Percentiles rank a stretch among this genome's conserved stretches.
Conservation (phyloP, 371 early-diverging fungal species). For the Mucor indicus region DNA sequence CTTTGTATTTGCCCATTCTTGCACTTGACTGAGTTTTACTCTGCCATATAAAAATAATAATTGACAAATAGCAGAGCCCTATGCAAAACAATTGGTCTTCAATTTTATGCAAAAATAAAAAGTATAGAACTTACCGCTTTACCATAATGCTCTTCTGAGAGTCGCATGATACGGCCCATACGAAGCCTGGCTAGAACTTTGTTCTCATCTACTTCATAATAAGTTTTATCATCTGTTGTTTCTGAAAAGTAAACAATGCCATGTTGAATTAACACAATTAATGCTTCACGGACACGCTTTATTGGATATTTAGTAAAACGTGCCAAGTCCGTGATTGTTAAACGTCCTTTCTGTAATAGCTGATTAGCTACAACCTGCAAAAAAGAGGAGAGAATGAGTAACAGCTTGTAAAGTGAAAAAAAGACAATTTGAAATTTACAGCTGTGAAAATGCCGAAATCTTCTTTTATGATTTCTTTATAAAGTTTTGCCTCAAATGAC, state of each 20-base stretch:
- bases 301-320: constrained; percentile 21
- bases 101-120: not conserved
- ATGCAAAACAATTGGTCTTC: not conserved
- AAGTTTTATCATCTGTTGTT: constrained; percentile 49
- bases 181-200: constrained; percentile 63
- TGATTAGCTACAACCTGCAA: constrained; percentile 22
- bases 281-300: constrained; percentile 26
- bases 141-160: constrained; percentile 63
- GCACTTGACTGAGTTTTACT: constrained; percentile 23
- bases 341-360: constrained; percentile 35
- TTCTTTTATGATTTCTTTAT: constrained; percentile 35
- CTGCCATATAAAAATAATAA: constrained; percentile 28
- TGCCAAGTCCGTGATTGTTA: constrained; percentile 21
- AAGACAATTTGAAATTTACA: constrained; percentile 11
- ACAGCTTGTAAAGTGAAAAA: not conserved
- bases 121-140: constrained; percentile 40
- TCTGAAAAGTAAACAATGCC: constrained; percentile 27
- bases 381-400: not conserved
- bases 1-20: constrained; percentile 20
- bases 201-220: constrained; percentile 55
- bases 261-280: constrained; percentile 36
- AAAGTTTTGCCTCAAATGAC: constrained; percentile 34
- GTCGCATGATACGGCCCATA: constrained; percentile 60
- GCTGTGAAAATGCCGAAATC: constrained; percentile 35
- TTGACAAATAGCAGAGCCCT: constrained; percentile 18